Evolutionary conservation across 1,284 basidiomycete genomes (phyloP).

Genomic region (Bjerkandera adusta): DNA sequence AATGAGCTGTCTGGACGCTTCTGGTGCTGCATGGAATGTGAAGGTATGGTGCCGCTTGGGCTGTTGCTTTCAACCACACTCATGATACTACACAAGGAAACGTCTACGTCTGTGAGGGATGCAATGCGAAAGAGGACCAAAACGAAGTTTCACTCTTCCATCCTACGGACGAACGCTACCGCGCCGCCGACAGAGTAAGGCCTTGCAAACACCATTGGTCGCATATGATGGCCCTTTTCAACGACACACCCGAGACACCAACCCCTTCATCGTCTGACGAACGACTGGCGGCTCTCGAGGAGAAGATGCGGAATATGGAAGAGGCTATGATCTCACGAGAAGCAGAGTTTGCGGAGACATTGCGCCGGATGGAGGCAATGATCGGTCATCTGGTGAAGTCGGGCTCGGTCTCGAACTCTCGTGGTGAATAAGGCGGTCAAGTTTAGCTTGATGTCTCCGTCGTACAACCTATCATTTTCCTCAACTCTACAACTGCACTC

Average conservation of each 20-base stretch:
- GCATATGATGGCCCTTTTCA: background rate
- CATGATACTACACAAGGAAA: background rate
- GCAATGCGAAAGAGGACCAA: conserved; percentile 1
- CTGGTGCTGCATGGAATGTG: conserved; percentile 1
- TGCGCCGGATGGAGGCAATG: no score
- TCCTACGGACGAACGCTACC: background rate
- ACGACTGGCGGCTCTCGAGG: background rate
- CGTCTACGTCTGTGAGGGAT: background rate
- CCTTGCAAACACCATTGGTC: background rate
- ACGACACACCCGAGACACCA: background rate
- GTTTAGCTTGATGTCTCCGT: no score
- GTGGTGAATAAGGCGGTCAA: no score
- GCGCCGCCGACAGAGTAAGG: background rate
- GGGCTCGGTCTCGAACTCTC: no score
- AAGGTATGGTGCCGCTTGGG: background rate
- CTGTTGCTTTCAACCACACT: background rate
- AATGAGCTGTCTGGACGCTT: background rate
- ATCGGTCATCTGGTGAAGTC: no score
- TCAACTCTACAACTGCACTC: no score
- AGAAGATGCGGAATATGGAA: background rate
- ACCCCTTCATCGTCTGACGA: background rate
- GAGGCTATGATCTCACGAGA: background rate
- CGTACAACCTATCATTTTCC: no score
- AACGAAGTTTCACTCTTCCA: background rate
- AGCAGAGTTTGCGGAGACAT: background rate